Base-by-base conservation (phyloP, 1,284 basidiomycete genomes). In the Phenoliferia sp. region DNA sequence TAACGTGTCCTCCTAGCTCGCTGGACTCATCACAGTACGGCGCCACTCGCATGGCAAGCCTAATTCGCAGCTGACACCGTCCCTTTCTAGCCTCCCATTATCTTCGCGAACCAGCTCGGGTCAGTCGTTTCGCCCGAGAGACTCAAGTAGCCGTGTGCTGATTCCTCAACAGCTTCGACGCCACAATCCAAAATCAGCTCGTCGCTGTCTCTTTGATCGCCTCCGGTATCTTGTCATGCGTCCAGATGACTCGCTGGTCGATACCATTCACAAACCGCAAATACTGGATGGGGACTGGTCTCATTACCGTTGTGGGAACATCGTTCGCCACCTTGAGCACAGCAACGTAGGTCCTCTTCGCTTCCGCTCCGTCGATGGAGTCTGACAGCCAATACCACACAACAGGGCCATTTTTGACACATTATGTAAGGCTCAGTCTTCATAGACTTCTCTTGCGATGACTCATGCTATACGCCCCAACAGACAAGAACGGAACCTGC, bases 231-330 rank as follows among this genome's bases (percentile, higher is more conserved):
- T 73, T 80, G 12, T 78, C 76, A 9, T 75, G 77, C 57, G 59
- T 81, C 0, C 81, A 82, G 61, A 81, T 81, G 77, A 73, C 71
- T 15, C 71, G 73, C 76, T 79, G 72, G 36, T 71, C 73, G 32
- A 67, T 74, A 34, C 67, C 72, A 31, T 71, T 70, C 29, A 81
- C 76, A 22, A 52, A 60, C 31, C 29, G 48, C 69, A 86, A 88
- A 87, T 10, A 87, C 90, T 59, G 84, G 5, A 87, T 88, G 71
- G 89, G 89, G 3, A 90, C 89, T 9, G 91, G 92, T 0, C 78
- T 93, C 28, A 82, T 93, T 63, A 87, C 86, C 5, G 90, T 93
- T 2, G 90, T 92, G n/a, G 90, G 90, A 12, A 93, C 90, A 0
- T 88, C 87, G 75, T 93, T 93, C 76, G 84, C 90, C 9, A 91